Conservation (phyloP, 331 rosid species). For the Quercus tomentella region DNA sequence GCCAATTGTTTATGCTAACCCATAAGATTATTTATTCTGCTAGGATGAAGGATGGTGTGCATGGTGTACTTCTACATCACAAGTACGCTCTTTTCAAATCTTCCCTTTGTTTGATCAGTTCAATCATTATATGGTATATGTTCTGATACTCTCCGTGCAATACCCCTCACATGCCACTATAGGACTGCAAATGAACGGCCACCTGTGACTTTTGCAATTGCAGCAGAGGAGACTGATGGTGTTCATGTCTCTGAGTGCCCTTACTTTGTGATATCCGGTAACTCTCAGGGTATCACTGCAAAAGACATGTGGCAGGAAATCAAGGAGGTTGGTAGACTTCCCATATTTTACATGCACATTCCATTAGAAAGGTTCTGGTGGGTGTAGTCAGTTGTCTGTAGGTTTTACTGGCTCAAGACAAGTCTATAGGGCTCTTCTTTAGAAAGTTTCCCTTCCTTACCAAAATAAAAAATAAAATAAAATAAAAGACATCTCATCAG, state of each 20-base stretch:
- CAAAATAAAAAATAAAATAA: too few relatives aligned
- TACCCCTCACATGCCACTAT: conserved; percentile 14
- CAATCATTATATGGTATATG: not conserved
- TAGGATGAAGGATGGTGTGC: conserved; percentile 79
- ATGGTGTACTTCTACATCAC: conserved; percentile 78
- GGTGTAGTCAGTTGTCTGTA: too few relatives aligned
- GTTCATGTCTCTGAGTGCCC: conserved; percentile 82
- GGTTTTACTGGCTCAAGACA: too few relatives aligned
- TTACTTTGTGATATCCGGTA: conserved; percentile 74
- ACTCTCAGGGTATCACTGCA: conserved; percentile 64
- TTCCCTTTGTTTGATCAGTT: conserved; percentile 1
- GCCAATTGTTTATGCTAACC: conserved; percentile 32
- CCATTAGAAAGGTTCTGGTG: not conserved
- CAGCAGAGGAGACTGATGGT: conserved; percentile 70
- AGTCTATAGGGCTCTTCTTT: too few relatives aligned
- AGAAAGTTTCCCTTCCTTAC: too few relatives aligned
- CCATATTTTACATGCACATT: conserved; percentile 2
- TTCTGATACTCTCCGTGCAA: not conserved
- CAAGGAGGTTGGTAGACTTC: conserved; percentile 55
- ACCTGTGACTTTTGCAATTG: conserved; percentile 85
- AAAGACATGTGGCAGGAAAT: conserved; percentile 87
- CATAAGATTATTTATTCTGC: conserved; percentile 16
- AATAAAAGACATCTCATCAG: not conserved
- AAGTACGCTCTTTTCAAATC: conserved; percentile 40
- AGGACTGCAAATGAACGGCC: conserved; percentile 64